These are phyloP conservation scores for Parafenestella ontariensis DNA, from an alignment of 2,329 filamentous ascomycete genomes.

Conservation along the genomic window DNA sequence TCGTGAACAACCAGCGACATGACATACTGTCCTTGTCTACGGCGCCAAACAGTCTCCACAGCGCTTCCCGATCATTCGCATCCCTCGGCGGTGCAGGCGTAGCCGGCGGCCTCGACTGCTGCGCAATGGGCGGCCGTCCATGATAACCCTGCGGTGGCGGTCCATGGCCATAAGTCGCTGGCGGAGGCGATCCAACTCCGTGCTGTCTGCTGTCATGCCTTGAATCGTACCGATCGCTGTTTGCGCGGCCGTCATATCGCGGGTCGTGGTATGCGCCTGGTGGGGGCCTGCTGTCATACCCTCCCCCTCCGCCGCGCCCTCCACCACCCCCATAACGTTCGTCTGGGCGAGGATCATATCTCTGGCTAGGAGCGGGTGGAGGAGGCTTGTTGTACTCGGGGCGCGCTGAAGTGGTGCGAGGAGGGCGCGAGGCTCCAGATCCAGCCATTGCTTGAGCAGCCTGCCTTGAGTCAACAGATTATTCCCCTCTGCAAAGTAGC, in stretches of 20 bases:
- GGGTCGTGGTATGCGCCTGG: slow-evolving; percentile 51
- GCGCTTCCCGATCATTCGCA: slow-evolving; percentile 69
- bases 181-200: slow-evolving; percentile 55
- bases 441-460: slow-evolving; percentile 53
- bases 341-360: slow-evolving; percentile 46
- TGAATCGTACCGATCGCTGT: slow-evolving; percentile 37
- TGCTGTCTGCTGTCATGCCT: slow-evolving; percentile 33
- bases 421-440: slow-evolving; percentile 30
- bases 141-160: slow-evolving; percentile 68
- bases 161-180: slow-evolving; percentile 60
- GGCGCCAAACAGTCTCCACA: slow-evolving; percentile 86
- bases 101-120: slow-evolving; percentile 49
- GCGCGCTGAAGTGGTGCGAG: slow-evolving; percentile 43
- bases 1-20: not conserved
- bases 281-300: slow-evolving; percentile 43
- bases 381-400: slow-evolving; percentile 55
- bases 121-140: slow-evolving; percentile 66
- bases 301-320: slow-evolving; percentile 16
- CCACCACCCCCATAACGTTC: slow-evolving; percentile 44
- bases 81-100: slow-evolving; percentile 62
- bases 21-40: slow-evolving; percentile 81
- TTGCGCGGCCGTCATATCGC: slow-evolving; percentile 37
- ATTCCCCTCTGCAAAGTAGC: not conserved
- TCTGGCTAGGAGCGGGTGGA: slow-evolving; percentile 37
- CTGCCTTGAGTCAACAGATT: slow-evolving; percentile 29